Evolutionary conservation across 116 monocot genomes (phyloP), one percentile per base, ranked within the genome.

Genomic region (Dioscorea cayenensis): DNA sequence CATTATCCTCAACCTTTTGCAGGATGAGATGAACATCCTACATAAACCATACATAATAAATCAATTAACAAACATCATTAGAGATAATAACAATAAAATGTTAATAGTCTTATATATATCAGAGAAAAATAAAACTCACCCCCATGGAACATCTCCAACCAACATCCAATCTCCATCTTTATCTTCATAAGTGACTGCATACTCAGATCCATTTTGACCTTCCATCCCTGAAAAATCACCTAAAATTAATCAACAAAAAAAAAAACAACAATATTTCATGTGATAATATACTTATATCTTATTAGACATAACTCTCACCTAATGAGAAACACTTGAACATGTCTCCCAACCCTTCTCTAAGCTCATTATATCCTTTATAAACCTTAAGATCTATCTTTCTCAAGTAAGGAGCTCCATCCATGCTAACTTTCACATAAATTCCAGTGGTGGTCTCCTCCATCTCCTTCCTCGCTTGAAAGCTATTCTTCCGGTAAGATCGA

Each of bases 391-490:
- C 87, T n/a, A 90, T 82, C 51, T 90, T 90, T 67, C 90, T 78
- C 64, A 90, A 73, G 68, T 90, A 90, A 6, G 90, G 90, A 27
- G 86, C 90, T 71, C 90, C 90, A 76, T 90, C 86, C 90, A 90
- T 90, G 82, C 90, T 90, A 49, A 90, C 90, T 49, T 90, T 90
- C n/a, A 90, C 76, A 78, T 81, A 90, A 0, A 82, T 75, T 63
- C 83, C 63, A 2, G 32, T 32, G 11, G 27, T 21, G 11, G 27
- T 23, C 63, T 63, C 55, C 78, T 14, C 84, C 86, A 7, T 27
- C 22, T 1, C 79, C 86, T 49, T 77, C 79, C 35, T 84, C 84
- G 36, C 77, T 71, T 85, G 58, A 80, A 64, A 51, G 83, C 85
- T 85, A 29, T 78, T 89, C 85, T 85, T 89, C 22, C 89, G 77